Evolutionary conservation across 352 stramenopile species (phyloP).

Genomic region (Globisporangium iwayamae): DNA sequence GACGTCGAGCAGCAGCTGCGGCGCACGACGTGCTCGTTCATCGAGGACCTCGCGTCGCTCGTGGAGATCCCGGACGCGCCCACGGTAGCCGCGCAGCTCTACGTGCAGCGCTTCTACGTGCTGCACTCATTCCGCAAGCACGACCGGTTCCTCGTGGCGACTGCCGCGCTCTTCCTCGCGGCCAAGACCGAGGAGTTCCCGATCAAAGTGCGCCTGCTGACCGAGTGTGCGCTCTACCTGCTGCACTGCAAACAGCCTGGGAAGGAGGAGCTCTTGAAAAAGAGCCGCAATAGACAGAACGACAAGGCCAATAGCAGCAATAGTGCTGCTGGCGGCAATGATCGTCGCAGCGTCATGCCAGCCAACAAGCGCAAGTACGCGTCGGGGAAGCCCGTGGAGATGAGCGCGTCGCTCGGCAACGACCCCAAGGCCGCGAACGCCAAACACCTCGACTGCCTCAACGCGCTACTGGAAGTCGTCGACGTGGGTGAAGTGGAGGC

Average conservation of each 20-base stretch:
- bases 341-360: not conserved
- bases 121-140: constrained; percentile 74
- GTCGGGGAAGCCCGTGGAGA: constrained; percentile 38
- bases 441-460: constrained; percentile 64
- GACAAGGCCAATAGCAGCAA: not conserved
- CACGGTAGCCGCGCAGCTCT: constrained; percentile 54
- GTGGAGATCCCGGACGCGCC: constrained; percentile 61
- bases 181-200: constrained; percentile 76
- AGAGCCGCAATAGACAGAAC: constrained; percentile 9
- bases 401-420: constrained; percentile 47
- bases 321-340: not conserved
- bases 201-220: constrained; percentile 74
- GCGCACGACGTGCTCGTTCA: constrained; percentile 58
- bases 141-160: constrained; percentile 77
- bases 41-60: constrained; percentile 60
- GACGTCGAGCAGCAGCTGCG: constrained; percentile 56
- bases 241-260: constrained; percentile 40
- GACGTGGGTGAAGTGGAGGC: constrained; percentile 68
- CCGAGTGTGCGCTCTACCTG: constrained; percentile 69
- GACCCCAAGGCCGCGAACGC: constrained; percentile 50
- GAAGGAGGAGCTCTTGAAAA: constrained; percentile 17
- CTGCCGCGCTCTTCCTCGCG: constrained; percentile 69
- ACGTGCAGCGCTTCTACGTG: constrained; percentile 77
- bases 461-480: constrained; percentile 52
- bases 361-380: constrained; percentile 17